Percentiles rank a stretch among this genome's conserved stretches.
phyloP scores from a whole-genome alignment of 768 basidiomycete species.

The Hemileccinum rubropunctum region DNA sequence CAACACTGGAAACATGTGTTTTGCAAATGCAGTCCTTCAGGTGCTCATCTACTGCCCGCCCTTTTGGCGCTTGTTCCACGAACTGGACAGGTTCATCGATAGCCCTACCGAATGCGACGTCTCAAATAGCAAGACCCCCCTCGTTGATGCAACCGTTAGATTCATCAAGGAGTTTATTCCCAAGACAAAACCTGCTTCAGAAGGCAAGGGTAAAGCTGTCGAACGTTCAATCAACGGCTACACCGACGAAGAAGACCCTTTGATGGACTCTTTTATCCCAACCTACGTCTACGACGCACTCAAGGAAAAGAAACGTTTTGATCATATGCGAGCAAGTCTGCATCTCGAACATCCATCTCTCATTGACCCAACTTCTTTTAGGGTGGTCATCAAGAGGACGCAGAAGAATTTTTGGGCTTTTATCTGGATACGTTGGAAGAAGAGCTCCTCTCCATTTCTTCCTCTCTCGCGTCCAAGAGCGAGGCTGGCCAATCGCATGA shows the following conservation, averaged over 20 bases:
- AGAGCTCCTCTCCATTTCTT: conserved; percentile 71
- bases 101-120: conserved; percentile 25
- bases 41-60: conserved; percentile 86
- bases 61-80: conserved; percentile 75
- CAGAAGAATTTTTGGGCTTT: conserved; percentile 98
- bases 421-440: conserved; percentile 94
- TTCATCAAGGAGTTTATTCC: conserved; percentile 77
- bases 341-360: conserved; percentile 3
- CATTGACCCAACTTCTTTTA: conserved; percentile 26
- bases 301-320: conserved; percentile 91
- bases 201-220: conserved; percentile 40
- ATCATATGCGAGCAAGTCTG: conserved; percentile 77
- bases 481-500: conserved; percentile 20
- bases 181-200: conserved; percentile 19
- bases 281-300: conserved; percentile 88
- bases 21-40: conserved; percentile 93
- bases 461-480: conserved; percentile 46
- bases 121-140: conserved; percentile 41
- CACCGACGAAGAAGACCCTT: conserved; percentile 46
- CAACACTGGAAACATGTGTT: conserved; percentile 97
- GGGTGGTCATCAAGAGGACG: conserved; percentile 96
- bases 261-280: conserved; percentile 75
- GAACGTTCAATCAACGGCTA: conserved; percentile 28
- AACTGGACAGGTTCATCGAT: conserved; percentile 57
- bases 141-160: conserved; percentile 64